These are phyloP conservation scores for Fusarium sp. DNA, from an alignment of 2,329 filamentous ascomycete species.

Conservation along the genomic window DNA sequence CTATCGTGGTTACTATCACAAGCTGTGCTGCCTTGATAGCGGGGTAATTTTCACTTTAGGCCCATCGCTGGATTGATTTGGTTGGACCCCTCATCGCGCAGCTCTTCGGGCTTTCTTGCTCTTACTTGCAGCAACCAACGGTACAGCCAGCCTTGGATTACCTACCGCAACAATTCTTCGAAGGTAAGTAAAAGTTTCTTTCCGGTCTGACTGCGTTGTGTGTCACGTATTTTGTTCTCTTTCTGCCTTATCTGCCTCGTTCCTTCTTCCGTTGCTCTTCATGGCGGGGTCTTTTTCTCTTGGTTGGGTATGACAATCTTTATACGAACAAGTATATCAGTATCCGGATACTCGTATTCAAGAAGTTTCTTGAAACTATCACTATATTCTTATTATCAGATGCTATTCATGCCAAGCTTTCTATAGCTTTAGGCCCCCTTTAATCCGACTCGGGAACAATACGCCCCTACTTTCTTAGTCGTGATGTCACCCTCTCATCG, in stretches of 20 bases:
- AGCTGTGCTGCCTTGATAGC: slow-evolving; percentile 36
- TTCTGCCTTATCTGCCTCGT: slow-evolving; percentile 39
- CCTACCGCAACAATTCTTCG: slow-evolving; percentile 38
- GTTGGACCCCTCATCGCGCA: slow-evolving; percentile 43
- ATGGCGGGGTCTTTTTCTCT: slow-evolving; percentile 34
- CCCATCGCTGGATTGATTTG: slow-evolving; percentile 37
- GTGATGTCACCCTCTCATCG: slow-evolving; percentile 20
- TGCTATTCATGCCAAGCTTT: neutral
- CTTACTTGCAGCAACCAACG: slow-evolving; percentile 39
- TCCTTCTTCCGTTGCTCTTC: slow-evolving; percentile 1
- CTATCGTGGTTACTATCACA: slow-evolving; percentile 15
- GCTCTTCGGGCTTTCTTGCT: slow-evolving; percentile 29
- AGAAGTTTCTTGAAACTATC: neutral
- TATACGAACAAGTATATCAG: slow-evolving; percentile 29
- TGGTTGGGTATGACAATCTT: slow-evolving; percentile 26
- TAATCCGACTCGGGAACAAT: slow-evolving; percentile 2
- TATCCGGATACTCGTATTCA: neutral
- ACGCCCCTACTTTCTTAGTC: slow-evolving; percentile 8
- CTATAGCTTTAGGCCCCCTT: slow-evolving; percentile 3
- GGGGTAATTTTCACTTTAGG: slow-evolving; percentile 43
- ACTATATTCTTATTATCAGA: neutral
- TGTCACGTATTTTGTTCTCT: slow-evolving; percentile 9
- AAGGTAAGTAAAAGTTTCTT: slow-evolving; percentile 43
- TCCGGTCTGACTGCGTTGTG: slow-evolving; percentile 37
- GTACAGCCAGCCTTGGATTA: slow-evolving; percentile 24